Evolutionary conservation across 768 basidiomycete genomes (phyloP), one percentile per base, ranked within the genome.

Genomic region (Lactarius pseudohatsudake): DNA sequence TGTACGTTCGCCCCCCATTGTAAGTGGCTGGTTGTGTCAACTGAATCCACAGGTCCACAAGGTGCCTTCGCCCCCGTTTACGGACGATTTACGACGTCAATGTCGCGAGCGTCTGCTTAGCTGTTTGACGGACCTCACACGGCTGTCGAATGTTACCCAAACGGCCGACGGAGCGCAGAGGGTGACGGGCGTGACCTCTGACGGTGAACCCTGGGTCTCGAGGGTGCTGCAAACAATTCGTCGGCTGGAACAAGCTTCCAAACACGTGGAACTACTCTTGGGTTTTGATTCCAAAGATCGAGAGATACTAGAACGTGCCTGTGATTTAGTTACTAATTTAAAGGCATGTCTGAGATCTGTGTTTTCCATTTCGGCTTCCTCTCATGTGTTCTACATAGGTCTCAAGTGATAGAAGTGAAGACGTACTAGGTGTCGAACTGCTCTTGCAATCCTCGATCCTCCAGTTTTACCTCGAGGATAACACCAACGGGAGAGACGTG

Each of bases 171-270:
- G 84, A 68, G 76, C 81, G 1, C 75, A 75, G 26, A 90, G 87
- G 74, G 73, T 81, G n/a, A 75, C 83, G 20, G 89, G 84, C 2
- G 84, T 85, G 26, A 84, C 89, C 43, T 82, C 86, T 8, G 84
- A 91, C 65, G 92, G 92, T 34, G 83, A 88, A 71, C 85, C 92
- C 67, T 97, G 94, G 94, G 79, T 91, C 10, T 81, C 85, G 3
- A 86, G 86, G 72, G 84, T 86, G 11, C 79, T 94, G 13, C 74
- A 78, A 6, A 85, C 81, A 15, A 81, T 91, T 64, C 77, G 79
- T 57, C 65, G 72, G 55, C 74, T 96, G 34, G 87, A 90, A 74
- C 78, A 80, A 50, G 90, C 93, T 74, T 73, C 75, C 36, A 94
- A 92, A 73, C 91, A 94, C 67, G 82, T 89, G 59, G 77, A 80